Base-by-base conservation (phyloP, 129 eudicot species). In the Helianthus annuus region DNA sequence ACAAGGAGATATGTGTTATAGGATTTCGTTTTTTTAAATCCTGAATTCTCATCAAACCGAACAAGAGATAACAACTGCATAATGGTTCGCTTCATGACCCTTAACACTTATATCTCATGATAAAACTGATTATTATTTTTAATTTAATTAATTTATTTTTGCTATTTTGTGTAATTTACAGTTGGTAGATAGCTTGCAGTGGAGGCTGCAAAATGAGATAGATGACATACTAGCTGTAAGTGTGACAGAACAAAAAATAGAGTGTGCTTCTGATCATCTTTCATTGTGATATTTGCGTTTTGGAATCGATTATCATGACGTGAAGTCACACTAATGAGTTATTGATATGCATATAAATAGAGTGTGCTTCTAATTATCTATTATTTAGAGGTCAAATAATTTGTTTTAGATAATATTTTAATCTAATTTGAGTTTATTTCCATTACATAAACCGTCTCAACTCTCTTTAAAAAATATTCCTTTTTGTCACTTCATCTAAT, bases 221-320 rank as follows among this genome's bases (percentile, higher is more conserved):
- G 96, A 88, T 79, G 73, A 83, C 80, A 88, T 88, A 24, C 72
- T 88, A 70, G 79, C 96, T 11, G 96, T 85, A 79, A 83, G 88
- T 68, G 62, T 19, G 22, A 19, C 22, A 19, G 22, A 19, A 19
- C 22, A 19, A 19, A 19, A 19, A 19, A 19, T 19, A 19, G 22
- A 19, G 22, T 19, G 22, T 19, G 22, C 22, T 19, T 19, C 22
- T 19, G 22, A 19, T 19, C 22, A 19, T 19, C 22, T 19, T 19
- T 19, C 22, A 19, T 19, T 19, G 22, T 19, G 22, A 19, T 19
- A 0, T 19, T 6, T 19, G 24, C 4, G 57, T 52, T 52, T 52
- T 52, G 24, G 24, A 52, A 52, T 2, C 13, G 56, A n/a, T 51
- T 51, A 13, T 51, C 13, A 46, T 8, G 54, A 49, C 4, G 14